Base-by-base conservation (phyloP, 2,329 filamentous ascomycete genomes). In the Xylariaceae sp. region DNA sequence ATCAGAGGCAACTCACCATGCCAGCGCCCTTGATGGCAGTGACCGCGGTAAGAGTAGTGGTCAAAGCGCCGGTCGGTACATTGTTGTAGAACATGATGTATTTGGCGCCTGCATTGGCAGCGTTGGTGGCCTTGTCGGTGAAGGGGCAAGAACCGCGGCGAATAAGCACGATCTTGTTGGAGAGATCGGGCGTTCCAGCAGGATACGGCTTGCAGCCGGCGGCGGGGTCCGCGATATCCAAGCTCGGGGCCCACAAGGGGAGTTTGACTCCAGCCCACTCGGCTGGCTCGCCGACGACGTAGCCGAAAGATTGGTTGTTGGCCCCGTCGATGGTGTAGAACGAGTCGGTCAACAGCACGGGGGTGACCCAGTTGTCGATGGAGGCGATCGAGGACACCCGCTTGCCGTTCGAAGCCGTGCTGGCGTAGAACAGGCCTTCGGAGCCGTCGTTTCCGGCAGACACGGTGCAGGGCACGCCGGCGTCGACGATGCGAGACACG, bases 81-180 rank as follows among this genome's bases (percentile, higher is more conserved):
- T 74, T 76, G 65, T 81, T 81, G 59, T 81, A 83, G 50, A 79
- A 63, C 47, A 83, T 59, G 38, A 83, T 59, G 47, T 81, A 79
- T 52, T 73, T 70, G 34, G 76, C 79, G 9, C 79, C 79, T 34
- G 67, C 66, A 5, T 64, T 67, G 2, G 63, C 69, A 4, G 73
- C 72, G 41, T 77, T 74, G 28, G 61, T 52, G 2, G 68, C 69
- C 62, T 83, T 81, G 9, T 66, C 50, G 2, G 64, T 62, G 42
- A 79, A 80, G 0, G 66, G 66, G 55, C 78, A 83, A 7, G 60
- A 69, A 34, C 78, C 78, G 16, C 76, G 70, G 32, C 74, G 73
- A 27, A 83, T 64, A 7, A 83, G 68, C 3, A 80, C 76, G 26
- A 84, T 71, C 34, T 72, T 64, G 16, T 64, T 63, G 31, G 70